A percentile compares a stretch with the other conserved stretches of the same genome.
phyloP scores from a whole-genome alignment of 805 yeast genomes.

The Kluyveromyces nonfermentans region DNA sequence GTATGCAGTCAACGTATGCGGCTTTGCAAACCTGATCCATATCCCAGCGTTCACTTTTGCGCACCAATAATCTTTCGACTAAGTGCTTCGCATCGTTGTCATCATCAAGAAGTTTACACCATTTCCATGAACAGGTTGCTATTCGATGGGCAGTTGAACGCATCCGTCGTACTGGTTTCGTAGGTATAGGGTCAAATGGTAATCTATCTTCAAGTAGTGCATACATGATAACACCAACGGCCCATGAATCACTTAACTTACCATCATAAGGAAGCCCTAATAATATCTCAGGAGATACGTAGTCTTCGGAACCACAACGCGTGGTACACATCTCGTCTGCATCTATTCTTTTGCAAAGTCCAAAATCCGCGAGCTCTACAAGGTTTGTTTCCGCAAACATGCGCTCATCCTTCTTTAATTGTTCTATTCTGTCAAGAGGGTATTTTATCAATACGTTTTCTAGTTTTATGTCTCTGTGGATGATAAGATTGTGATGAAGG shows the following conservation, averaged over 20 bases:
- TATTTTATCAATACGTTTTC: constrained; percentile 64
- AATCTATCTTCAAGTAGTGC: constrained; percentile 75
- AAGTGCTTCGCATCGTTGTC: constrained; percentile 20
- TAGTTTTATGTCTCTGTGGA: constrained; percentile 86
- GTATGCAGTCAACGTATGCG: constrained; percentile 11
- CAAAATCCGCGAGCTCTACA: constrained; percentile 76
- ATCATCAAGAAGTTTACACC: constrained; percentile 46
- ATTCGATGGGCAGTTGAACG: constrained; percentile 70
- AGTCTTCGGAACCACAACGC: constrained; percentile 93
- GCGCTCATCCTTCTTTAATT: constrained; percentile 21
- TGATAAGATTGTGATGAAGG: constrained; percentile 56
- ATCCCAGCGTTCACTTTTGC: constrained; percentile 25
- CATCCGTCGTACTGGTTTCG: constrained; percentile 27
- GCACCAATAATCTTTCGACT: constrained; percentile 22
- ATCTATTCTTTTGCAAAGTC: constrained; percentile 65
- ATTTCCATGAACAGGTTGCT: constrained; percentile 87
- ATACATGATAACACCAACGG: constrained; percentile 84
- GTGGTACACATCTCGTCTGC: constrained; percentile 62
- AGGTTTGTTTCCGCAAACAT: constrained; percentile 19
- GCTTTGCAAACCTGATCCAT: constrained; percentile 19
- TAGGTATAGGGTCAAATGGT: constrained; percentile 85
- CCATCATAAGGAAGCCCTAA: constrained; percentile 93
- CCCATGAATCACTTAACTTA: constrained; percentile 86
- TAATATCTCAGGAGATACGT: constrained; percentile 87
- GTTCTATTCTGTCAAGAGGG: constrained; percentile 27